These are phyloP conservation scores for Begonia fuchsioides DNA, from an alignment of 306 rosid species.

Conservation along the genomic window DNA sequence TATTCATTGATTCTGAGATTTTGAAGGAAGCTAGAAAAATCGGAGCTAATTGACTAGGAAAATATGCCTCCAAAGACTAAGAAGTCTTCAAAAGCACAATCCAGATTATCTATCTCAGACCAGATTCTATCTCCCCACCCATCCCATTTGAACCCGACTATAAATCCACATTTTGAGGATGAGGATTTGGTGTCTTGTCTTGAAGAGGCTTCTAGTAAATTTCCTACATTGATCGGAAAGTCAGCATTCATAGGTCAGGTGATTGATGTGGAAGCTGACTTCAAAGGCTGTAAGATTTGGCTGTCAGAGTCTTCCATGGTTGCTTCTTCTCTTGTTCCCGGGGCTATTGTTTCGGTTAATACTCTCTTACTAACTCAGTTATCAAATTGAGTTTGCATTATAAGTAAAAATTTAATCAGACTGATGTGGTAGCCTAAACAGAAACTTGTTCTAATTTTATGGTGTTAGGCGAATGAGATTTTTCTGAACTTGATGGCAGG, in stretches of 20 bases:
- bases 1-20: too few species aligned
- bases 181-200: slow-evolving; percentile 20
- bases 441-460: not conserved
- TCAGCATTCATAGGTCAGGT: slow-evolving; percentile 43
- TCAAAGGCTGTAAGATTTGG: slow-evolving; percentile 39
- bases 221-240: slow-evolving; percentile 36
- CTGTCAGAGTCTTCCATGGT: slow-evolving; percentile 66
- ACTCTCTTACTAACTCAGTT: slow-evolving; percentile 6
- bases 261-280: slow-evolving; percentile 14
- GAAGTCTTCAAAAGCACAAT: slow-evolving; percentile 37
- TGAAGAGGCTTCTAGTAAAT: slow-evolving; percentile 45
- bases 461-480: not conserved
- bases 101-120: slow-evolving; percentile 24
- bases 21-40: not conserved
- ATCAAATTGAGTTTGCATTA: not conserved
- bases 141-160: slow-evolving; percentile 6
- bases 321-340: slow-evolving; percentile 38
- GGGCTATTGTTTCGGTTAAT: slow-evolving; percentile 49
- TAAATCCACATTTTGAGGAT: too few species aligned
- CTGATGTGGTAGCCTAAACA: not conserved
- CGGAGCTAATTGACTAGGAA: too few species aligned
- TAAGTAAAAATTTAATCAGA: too few species aligned
- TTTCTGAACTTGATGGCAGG: slow-evolving; percentile 20
- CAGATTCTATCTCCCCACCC: slow-evolving; percentile 19
- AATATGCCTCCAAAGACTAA: slow-evolving; percentile 2